These are phyloP conservation scores for Xylogone sp. DNA, from an alignment of 2,329 filamentous ascomycete genomes.

Conservation along the genomic window DNA sequence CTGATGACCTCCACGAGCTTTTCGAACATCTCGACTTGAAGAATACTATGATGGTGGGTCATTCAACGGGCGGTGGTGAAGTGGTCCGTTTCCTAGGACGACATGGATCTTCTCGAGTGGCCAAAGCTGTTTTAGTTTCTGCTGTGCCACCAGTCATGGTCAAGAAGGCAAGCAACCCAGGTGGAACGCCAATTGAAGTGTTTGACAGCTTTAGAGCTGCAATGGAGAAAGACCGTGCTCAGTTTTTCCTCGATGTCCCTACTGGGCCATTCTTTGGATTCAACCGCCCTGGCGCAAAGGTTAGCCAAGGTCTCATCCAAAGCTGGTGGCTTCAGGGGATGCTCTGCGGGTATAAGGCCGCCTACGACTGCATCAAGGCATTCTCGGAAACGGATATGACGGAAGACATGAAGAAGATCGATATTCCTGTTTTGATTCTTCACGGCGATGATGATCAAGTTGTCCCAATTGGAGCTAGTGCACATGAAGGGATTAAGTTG, in stretches of 20 bases:
- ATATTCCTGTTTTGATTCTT: slow-evolving; percentile 35
- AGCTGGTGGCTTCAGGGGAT: slow-evolving; percentile 38
- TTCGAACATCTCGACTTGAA: slow-evolving; percentile 32
- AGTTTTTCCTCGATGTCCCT: slow-evolving; percentile 33
- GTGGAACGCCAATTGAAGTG: slow-evolving; percentile 31
- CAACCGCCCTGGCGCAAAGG: slow-evolving; percentile 26
- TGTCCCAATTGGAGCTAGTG: slow-evolving; percentile 31
- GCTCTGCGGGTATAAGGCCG: slow-evolving; percentile 32
- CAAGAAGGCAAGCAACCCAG: slow-evolving; percentile 29
- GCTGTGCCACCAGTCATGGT: slow-evolving; percentile 33
- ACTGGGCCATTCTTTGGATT: slow-evolving; percentile 32
- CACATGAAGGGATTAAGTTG: slow-evolving; percentile 29
- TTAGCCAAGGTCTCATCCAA: slow-evolving; percentile 33
- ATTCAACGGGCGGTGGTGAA: slow-evolving; percentile 39
- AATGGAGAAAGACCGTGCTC: slow-evolving; percentile 31
- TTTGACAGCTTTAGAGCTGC: slow-evolving; percentile 34
- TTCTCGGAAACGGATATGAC: slow-evolving; percentile 39
- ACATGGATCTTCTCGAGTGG: slow-evolving; percentile 32
- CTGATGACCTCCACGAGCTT: slow-evolving; percentile 33
- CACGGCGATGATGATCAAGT: slow-evolving; percentile 39
- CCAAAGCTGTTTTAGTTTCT: slow-evolving; percentile 35
- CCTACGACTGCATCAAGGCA: slow-evolving; percentile 36
- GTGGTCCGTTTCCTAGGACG: slow-evolving; percentile 32
- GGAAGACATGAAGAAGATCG: slow-evolving; percentile 34
- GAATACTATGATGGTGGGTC: slow-evolving; percentile 32